Evolutionary conservation across 2,329 filamentous ascomycete genomes (phyloP), one percentile per base, ranked within the genome.

Genomic region (Aspergillus novofumigatus): DNA sequence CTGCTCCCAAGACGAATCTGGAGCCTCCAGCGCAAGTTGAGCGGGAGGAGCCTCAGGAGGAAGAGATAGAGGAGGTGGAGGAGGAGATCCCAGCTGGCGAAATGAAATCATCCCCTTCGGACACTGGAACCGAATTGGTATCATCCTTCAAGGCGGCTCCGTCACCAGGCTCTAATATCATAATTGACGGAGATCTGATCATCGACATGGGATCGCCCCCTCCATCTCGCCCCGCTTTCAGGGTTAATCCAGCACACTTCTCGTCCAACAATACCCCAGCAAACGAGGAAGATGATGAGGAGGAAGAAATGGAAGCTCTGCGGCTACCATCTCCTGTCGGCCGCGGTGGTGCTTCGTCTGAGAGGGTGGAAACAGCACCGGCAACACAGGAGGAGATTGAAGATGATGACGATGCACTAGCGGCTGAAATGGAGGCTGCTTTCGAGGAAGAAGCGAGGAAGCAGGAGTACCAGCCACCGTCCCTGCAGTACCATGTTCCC

Each of bases 341-440:
- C 45, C 59, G 67, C 51, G 63, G 60, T 23, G 61, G 60, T 32
- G 54, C 56, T 6, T 53, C 55, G 10, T 49, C 62, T 8, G 59
- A 58, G 14, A 55, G 63, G 14, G 54, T 53, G 26, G 65, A 64
- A 5, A 52, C 52, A 47, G 67, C 70, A n/a, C 60, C 59, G n/a
- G 59, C 60, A 21, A 55, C 64, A 5, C 63, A 70, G 38, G 72
- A 71, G 10, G 68, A 72, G 1, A 55, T 65, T 20, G 65, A 71
- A 49, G 72, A 72, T 49, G 74, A 77, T 49, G 82, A 83, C 57
- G 81, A 83, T 65, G 78, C 81, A 28, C 70, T 86, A 44, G 83
- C 82, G 54, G 81, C 80, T 23, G 83, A 85, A 63, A 76, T 87
- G 68, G 82, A 83, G 63, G 82, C 82, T 7, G 80, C 80, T 42